A percentile compares a stretch with the other conserved stretches of the same genome.
Conservation (phyloP, 2,329 filamentous ascomycete genomes). For the Xylaria polymorpha region DNA sequence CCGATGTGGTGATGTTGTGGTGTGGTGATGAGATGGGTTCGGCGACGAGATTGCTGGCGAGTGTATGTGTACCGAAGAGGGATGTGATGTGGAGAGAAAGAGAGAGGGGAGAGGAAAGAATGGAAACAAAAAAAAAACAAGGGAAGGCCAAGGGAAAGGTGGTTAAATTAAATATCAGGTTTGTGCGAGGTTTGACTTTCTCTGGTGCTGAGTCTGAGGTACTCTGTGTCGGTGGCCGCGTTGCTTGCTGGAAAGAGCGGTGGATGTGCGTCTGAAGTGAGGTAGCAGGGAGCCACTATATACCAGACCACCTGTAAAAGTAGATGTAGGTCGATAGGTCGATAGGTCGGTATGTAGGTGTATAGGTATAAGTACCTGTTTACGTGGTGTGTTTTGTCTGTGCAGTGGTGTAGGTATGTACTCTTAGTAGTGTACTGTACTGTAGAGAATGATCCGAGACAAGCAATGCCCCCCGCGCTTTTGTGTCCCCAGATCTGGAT, state of each 20-base stretch:
- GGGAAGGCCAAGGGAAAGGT: conserved; percentile 25
- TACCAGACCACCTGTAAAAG: background rate
- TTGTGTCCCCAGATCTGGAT: conserved; percentile 34
- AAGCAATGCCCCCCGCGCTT: conserved; percentile 36
- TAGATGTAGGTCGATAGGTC: background rate
- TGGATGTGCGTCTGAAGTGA: conserved; percentile 36
- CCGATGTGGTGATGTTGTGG: conserved; percentile 22
- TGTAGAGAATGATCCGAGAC: conserved; percentile 25
- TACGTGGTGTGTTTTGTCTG: conserved; percentile 14
- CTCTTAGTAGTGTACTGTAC: too few relatives aligned
- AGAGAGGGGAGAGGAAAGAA: conserved; percentile 3
- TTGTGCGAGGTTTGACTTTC: conserved; percentile 36
- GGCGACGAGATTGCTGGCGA: background rate
- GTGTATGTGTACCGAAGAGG: conserved; percentile 15
- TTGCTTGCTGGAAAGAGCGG: conserved; percentile 47
- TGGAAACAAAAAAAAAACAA: conserved; percentile 11
- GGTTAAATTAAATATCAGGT: conserved; percentile 38
- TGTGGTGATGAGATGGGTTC: conserved; percentile 1
- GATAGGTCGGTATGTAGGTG: too few relatives aligned
- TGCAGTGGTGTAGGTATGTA: conserved; percentile 6
- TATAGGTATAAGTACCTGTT: conserved; percentile 5
- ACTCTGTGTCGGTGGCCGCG: conserved; percentile 32
- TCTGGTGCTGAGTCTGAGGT: conserved; percentile 28
- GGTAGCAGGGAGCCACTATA: conserved; percentile 10
- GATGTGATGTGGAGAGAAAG: conserved; percentile 6